Base-by-base conservation (phyloP, 2,329 filamentous ascomycete genomes). In the Esteya vermicola region DNA sequence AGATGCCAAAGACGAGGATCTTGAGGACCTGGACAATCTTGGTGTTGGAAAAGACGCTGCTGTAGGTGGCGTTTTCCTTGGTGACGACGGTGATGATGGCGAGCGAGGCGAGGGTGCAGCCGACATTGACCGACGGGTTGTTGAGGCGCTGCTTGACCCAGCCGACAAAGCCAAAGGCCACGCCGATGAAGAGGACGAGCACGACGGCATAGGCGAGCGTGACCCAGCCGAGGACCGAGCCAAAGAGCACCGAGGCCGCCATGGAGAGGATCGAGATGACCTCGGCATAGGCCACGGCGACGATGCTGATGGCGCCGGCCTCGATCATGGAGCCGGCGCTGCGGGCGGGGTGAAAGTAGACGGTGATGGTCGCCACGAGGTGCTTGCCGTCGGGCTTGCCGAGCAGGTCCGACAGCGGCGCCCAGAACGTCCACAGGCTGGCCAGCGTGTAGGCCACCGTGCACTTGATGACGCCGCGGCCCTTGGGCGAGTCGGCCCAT, bases 261-360 rank as follows among this genome's bases (percentile, higher is more conserved):
- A 95, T 95, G 51, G 85, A 91, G 33, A 84, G 68, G 40, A 91
- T 71, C 6, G 80, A 84, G 28, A 95, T 65, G 30, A 85, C 64
- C 26, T 78, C 72, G 3, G 81, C 79, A 55, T 93, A 96, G 28
- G 78, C 59, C 44, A 94, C 84, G 2, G 86, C 88, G 26, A 81
- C 66, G 28, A 83, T 61, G 6, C 85, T 84, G 43, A 91, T 76
- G 26, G 88, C 61, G 10, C 81, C 72, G 4, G 86, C 88, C 58
- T 94, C 84, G 43, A 85, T 72, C 85, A 95, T 94, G 48, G 83
- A 91, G 1, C 89, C 89, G 21, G 79, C 74, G 16, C 85, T 85
- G 43, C 89, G 71, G 6, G 85, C 84, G 5, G 89, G 86, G 56
- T 95, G 86, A 52, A 95, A 96, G 54, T 94, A 96, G 10, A 95